These are phyloP conservation scores for Aspergillus saccharolyticus DNA, from an alignment of 495 filamentous ascomycete genomes.

Conservation along the genomic window DNA sequence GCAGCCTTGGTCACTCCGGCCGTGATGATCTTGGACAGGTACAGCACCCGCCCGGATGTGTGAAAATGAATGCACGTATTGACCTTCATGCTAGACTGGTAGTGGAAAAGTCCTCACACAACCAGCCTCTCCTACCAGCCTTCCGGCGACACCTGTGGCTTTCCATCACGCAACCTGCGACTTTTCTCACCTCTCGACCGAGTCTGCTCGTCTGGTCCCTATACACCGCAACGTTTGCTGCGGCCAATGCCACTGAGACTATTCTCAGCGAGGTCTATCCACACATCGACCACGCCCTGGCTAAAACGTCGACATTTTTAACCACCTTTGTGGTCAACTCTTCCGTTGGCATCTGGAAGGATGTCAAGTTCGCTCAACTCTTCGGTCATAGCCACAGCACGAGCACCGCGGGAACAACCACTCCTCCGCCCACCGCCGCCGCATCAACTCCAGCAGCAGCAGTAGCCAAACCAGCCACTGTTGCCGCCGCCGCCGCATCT, in stretches of 20 bases:
- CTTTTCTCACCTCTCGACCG: constrained; percentile 66
- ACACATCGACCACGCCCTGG: constrained; percentile 48
- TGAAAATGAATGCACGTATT: constrained; percentile 3
- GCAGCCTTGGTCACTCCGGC: constrained; percentile 36
- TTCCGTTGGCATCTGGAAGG: constrained; percentile 41
- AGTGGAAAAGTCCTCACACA: constrained; percentile 85
- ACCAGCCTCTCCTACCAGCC: constrained; percentile 58
- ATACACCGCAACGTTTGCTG: constrained; percentile 83
- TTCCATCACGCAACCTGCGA: constrained; percentile 62
- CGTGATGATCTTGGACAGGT: constrained; percentile 41
- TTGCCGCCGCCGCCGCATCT: constrained; percentile 33
- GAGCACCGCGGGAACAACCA: constrained; percentile 30
- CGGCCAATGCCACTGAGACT: constrained; percentile 66
- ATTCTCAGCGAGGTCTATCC: constrained; percentile 33
- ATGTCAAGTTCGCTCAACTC: constrained; percentile 42
- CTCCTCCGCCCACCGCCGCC: constrained; percentile 23
- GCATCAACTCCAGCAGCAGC: constrained; percentile 35
- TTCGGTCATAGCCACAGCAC: constrained; percentile 33
- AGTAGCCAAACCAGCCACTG: constrained; percentile 29
- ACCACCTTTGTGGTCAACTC: constrained; percentile 38
- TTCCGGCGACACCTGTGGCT: constrained; percentile 55
- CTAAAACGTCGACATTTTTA: constrained; percentile 32
- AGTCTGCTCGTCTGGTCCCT: constrained; percentile 75
- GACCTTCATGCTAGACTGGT: constrained; percentile 36
- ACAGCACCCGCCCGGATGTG: neutral